Percentiles rank a stretch among this genome's conserved stretches.
These are phyloP conservation scores for Cairneyella variabilis DNA, from an alignment of 495 filamentous ascomycete species.

Conservation along the genomic window DNA sequence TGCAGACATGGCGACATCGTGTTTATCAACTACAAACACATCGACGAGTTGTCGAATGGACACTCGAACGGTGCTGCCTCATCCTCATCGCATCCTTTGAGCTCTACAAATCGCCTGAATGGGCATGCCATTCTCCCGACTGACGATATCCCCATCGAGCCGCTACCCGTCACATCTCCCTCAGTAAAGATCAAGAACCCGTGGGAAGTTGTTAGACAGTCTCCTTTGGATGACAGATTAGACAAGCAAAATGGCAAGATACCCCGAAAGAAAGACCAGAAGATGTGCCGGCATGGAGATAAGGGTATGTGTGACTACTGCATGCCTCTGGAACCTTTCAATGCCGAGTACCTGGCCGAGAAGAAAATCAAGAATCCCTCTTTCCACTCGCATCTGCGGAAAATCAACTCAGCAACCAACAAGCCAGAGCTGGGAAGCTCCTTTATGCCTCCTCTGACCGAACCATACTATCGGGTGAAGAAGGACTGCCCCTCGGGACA, in stretches of 20 bases:
- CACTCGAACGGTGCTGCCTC: slow-evolving; percentile 25
- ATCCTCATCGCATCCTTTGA: slow-evolving; percentile 22
- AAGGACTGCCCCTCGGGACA: slow-evolving; percentile 90
- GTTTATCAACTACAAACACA: slow-evolving; percentile 69
- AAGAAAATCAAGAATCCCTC: slow-evolving; percentile 98
- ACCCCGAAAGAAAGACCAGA: slow-evolving; percentile 63
- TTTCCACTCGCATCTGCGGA: slow-evolving; percentile 90
- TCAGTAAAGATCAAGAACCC: slow-evolving; percentile 74
- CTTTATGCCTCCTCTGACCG: slow-evolving; percentile 91
- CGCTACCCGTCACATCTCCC: slow-evolving; percentile 52
- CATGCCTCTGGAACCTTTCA: slow-evolving; percentile 96
- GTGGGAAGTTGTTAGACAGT: slow-evolving; percentile 89
- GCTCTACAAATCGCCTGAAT: slow-evolving; percentile 64
- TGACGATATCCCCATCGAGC: slow-evolving; percentile 60
- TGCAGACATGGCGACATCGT: slow-evolving; percentile 85
- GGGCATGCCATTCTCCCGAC: slow-evolving; percentile 69
- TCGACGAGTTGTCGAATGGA: slow-evolving; percentile 46
- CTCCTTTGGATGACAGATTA: slow-evolving; percentile 75
- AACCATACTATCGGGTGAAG: slow-evolving; percentile 89
- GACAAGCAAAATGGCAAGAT: slow-evolving; percentile 96
- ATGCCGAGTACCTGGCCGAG: slow-evolving; percentile 77
- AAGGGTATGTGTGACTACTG: slow-evolving; percentile 99
- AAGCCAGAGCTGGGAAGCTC: slow-evolving; percentile 87
- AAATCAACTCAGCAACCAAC: slow-evolving; percentile 93
- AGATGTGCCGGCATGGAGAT: slow-evolving; percentile 92